Conservation (phyloP, 2,329 filamentous ascomycete genomes). For the Camptophora hylomeconis region DNA sequence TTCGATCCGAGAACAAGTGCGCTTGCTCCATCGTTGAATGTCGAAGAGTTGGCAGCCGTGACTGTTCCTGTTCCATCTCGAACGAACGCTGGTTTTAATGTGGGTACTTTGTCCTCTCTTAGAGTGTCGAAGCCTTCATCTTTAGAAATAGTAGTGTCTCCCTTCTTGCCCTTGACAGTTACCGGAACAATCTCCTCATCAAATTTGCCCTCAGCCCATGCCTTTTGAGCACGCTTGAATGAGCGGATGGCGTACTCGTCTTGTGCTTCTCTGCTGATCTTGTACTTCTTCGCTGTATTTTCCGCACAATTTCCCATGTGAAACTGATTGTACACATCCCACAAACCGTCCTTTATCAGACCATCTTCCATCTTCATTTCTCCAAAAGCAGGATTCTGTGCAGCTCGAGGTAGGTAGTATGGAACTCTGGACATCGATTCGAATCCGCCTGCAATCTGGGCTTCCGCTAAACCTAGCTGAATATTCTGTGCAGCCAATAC, state of each 20-base stretch:
- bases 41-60: conserved; percentile 87
- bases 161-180: conserved; percentile 71
- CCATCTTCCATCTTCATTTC: conserved; percentile 82
- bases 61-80: conserved; percentile 77
- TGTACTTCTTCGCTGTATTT: conserved; percentile 78
- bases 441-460: conserved; percentile 88
- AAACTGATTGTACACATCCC: conserved; percentile 91
- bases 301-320: conserved; percentile 98
- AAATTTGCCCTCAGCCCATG: conserved; percentile 73
- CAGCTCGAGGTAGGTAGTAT: conserved; percentile 77
- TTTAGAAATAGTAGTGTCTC: conserved; percentile 61
- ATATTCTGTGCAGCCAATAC: conserved; percentile 86
- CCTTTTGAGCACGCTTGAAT: conserved; percentile 78
- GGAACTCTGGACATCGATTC: conserved; percentile 95
- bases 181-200: conserved; percentile 83
- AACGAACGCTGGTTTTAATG: conserved; percentile 82
- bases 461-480: conserved; percentile 77
- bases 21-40: conserved; percentile 86
- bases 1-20: conserved; percentile 77
- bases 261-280: conserved; percentile 71
- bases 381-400: conserved; percentile 71
- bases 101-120: conserved; percentile 73
- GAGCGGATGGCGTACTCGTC: conserved; percentile 82
- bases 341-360: conserved; percentile 84
- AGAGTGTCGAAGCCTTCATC: conserved; percentile 86